Evolutionary conservation across 768 basidiomycete species (phyloP), one percentile per base, ranked within the genome.

Genomic region (Rhodotorula taiwanensis): DNA sequence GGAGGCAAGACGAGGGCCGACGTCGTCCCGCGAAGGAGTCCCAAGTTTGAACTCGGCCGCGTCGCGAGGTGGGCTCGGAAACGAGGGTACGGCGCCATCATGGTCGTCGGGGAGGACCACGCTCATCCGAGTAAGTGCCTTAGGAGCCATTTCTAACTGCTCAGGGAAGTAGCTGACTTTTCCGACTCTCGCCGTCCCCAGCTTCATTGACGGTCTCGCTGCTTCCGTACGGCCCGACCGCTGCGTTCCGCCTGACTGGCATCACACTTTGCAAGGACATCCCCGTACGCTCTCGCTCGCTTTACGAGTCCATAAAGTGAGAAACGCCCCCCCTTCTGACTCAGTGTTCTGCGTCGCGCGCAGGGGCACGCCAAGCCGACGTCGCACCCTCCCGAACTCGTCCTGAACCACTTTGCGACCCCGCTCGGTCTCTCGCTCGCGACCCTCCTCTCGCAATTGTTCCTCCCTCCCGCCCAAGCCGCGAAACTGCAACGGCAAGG

Each of bases 51-150:
- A 36, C 92, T 99, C 75, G 90, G 90, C 71, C 89, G 93, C 66
- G 95, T 94, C 90, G 74, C 93, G 34, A 83, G 86, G 5, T 99
- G 95, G 95, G 91, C 91, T 27, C 86, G 87, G 18, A 86, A 84
- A 45, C 79, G 95, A 72, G 87, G 86, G 4, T 99, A 89, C 74
- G 86, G 86, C 48, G 89, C 93, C 67, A 74, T 98, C 66, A 80
- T 88, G 47, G 89, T 99, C 5, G 89, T 98, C 39, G 98, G 98
- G 67, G 95, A 99, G 73, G 89, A 98, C 71, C 86, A 85, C 80
- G 92, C 92, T 74, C 86, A 86, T 74, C 88, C 92, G 20, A 95
- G 95, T 93, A 70, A 76, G 89, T 81, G 18, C n/a, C n/a, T n/a
- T n/a, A n/a, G n/a, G 1, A 41, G 39, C 39, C 31, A 2, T 11